These are phyloP conservation scores for Aspergillus cavernicola DNA, from an alignment of 495 filamentous ascomycete species.

Conservation along the genomic window DNA sequence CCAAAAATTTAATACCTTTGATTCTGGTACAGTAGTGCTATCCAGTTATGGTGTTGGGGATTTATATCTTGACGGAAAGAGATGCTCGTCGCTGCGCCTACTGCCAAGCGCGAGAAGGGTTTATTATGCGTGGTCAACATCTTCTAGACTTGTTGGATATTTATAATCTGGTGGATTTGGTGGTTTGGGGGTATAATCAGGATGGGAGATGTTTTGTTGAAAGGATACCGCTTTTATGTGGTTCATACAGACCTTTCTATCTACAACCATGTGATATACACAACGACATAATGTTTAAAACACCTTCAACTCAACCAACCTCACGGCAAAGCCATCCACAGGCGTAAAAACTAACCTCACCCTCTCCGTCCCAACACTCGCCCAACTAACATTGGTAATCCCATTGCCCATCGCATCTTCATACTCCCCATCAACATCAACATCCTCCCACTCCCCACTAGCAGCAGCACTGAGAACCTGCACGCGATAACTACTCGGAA, in stretches of 20 bases:
- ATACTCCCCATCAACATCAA: slow-evolving; percentile 16
- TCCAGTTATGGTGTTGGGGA: too few species aligned
- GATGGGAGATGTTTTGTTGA: slow-evolving; percentile 14
- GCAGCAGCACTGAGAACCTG: slow-evolving; percentile 10
- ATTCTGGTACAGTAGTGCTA: too few species aligned
- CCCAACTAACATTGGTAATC: slow-evolving; percentile 12
- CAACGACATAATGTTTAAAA: not conserved
- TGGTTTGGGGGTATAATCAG: slow-evolving; percentile 6
- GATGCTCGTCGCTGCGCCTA: too few species aligned
- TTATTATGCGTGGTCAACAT: too few species aligned
- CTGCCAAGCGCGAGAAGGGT: too few species aligned
- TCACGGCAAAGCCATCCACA: slow-evolving; percentile 3
- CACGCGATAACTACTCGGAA: slow-evolving; percentile 13
- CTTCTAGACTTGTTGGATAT: slow-evolving; percentile 14
- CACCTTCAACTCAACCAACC: slow-evolving; percentile 21
- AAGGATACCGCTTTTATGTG: not conserved
- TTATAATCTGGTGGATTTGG: slow-evolving; percentile 6
- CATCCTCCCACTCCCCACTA: slow-evolving; percentile 13
- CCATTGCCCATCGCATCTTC: slow-evolving; percentile 12
- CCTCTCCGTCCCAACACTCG: not conserved
- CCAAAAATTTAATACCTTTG: too few species aligned
- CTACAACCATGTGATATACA: too few species aligned
- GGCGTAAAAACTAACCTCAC: slow-evolving; percentile 17
- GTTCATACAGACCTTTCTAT: too few species aligned
- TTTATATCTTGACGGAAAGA: too few species aligned